Evolutionary conservation across 352 stramenopile species (phyloP).

Genomic region (Globisporangium yorkense): DNA sequence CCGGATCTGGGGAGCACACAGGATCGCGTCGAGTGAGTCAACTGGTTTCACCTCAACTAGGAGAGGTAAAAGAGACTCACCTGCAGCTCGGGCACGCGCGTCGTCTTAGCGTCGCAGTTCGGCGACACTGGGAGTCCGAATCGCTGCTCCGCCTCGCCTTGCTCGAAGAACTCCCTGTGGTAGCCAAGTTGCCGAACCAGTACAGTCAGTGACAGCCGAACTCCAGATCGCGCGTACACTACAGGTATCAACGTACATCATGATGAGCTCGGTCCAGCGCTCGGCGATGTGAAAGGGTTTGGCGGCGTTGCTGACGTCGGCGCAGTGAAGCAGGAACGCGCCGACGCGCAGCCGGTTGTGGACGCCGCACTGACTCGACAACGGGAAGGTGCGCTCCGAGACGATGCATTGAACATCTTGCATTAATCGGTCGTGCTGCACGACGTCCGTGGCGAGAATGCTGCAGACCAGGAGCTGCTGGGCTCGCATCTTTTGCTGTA

Average conservation of each 20-base stretch:
- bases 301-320: constrained; percentile 23
- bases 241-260: constrained; percentile 8
- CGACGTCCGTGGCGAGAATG: constrained; percentile 20
- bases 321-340: constrained; percentile 27
- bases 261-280: constrained; percentile 20
- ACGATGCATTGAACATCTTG: constrained; percentile 6
- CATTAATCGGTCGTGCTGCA: constrained; percentile 17
- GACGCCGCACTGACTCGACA: constrained; percentile 1
- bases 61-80: neutral
- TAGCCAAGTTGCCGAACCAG: neutral
- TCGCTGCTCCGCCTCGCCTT: constrained; percentile 21
- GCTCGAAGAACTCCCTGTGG: constrained; percentile 23
- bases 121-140: constrained; percentile 14
- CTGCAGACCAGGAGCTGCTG: constrained; percentile 20
- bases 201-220: neutral
- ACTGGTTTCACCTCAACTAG: neutral
- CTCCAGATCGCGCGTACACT: neutral
- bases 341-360: constrained; percentile 9
- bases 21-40: neutral
- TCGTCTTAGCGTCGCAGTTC: constrained; percentile 14
- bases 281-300: constrained; percentile 20
- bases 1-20: constrained; percentile 13
- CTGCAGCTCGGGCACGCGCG: constrained; percentile 19
- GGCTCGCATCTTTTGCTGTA: constrained; percentile 12
- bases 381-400: neutral